Evolutionary conservation across 1,284 basidiomycete species (phyloP).

Genomic region (Phellopilus nigrolimitatus): DNA sequence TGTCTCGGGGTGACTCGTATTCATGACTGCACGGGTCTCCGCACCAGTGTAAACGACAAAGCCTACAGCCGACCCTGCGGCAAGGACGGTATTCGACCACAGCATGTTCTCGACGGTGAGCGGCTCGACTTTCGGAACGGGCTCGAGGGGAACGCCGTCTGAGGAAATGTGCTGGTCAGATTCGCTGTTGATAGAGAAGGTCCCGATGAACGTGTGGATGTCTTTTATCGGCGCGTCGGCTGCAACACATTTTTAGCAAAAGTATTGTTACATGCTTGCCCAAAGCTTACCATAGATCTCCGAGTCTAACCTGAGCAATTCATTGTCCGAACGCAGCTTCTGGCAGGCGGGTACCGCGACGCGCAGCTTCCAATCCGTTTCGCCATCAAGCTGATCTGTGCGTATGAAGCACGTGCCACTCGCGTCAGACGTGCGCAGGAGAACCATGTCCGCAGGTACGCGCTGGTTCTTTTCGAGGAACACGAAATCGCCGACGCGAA

Average conservation of each 20-base stretch:
- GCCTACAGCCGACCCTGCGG: slow-evolving; percentile 90
- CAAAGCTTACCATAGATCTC: slow-evolving; percentile 70
- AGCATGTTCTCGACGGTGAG: slow-evolving; percentile 91
- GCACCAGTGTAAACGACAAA: slow-evolving; percentile 92
- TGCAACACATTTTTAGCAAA: slow-evolving; percentile 26
- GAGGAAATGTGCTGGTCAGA: slow-evolving; percentile 42
- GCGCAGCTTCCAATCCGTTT: slow-evolving; percentile 98
- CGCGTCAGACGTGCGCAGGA: slow-evolving; percentile 82
- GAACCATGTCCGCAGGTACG: slow-evolving; percentile 91
- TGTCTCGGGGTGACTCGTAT: slow-evolving; percentile 94
- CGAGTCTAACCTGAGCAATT: slow-evolving; percentile 72
- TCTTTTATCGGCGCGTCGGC: slow-evolving; percentile 96
- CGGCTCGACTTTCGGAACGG: slow-evolving; percentile 65
- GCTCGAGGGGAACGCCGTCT: slow-evolving; percentile 52
- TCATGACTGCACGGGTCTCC: slow-evolving; percentile 98
- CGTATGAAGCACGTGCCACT: slow-evolving; percentile 95
- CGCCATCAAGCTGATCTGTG: slow-evolving; percentile 97
- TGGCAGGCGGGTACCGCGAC: slow-evolving; percentile 87
- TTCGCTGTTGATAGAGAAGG: slow-evolving; percentile 71
- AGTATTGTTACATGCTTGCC: not conserved
- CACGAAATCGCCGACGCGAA: slow-evolving; percentile 91
- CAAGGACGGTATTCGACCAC: slow-evolving; percentile 97
- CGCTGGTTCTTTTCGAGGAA: slow-evolving; percentile 95
- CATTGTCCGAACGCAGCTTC: slow-evolving; percentile 60
- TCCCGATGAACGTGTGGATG: slow-evolving; percentile 94